A percentile compares a stretch with the other conserved stretches of the same genome.
Conservation (phyloP, 2,329 filamentous ascomycete genomes). For the Zalaria sp. region DNA sequence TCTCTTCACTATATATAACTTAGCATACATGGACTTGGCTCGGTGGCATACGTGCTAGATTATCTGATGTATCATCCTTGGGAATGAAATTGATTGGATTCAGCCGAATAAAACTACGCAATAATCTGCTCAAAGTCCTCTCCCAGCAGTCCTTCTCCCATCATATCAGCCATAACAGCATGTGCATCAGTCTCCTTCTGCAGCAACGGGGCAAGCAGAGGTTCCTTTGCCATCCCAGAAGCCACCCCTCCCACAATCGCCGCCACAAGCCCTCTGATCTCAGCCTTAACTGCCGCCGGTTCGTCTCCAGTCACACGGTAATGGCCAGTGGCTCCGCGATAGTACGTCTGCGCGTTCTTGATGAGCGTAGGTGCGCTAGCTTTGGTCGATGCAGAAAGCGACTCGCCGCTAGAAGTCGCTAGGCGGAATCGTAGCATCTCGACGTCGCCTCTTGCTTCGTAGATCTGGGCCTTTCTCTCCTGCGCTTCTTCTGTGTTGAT, state of each 20-base stretch:
- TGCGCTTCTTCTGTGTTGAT: slow-evolving; percentile 29
- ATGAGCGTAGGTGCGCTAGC: slow-evolving; percentile 33
- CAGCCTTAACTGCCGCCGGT: slow-evolving; percentile 5
- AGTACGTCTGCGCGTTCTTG: slow-evolving; percentile 44
- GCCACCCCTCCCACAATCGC: slow-evolving; percentile 2
- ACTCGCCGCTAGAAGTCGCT: slow-evolving; percentile 17
- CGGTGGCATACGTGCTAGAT: no score
- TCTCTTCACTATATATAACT: no score
- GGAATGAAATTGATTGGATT: no score
- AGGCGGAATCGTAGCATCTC: slow-evolving; percentile 41
- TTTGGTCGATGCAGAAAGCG: slow-evolving; percentile 26
- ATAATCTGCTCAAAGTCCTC: neutral
- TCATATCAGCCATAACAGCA: slow-evolving; percentile 3
- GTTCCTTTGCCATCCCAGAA: neutral
- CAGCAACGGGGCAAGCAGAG: neutral
- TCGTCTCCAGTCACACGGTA: slow-evolving; percentile 12
- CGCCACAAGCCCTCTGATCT: slow-evolving; percentile 8
- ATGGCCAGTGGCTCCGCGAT: slow-evolving; percentile 33
- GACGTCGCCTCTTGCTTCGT: slow-evolving; percentile 39
- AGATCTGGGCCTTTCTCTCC: slow-evolving; percentile 33
- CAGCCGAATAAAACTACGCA: no score
- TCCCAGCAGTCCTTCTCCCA: slow-evolving; percentile 3
- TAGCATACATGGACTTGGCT: no score
- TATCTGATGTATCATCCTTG: no score
- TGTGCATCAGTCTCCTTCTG: slow-evolving; percentile 1